A percentile compares a stretch with the other conserved stretches of the same genome.
Evolutionary conservation across 768 basidiomycete species (phyloP).

Genomic region (Suillus fuscotomentosus): DNA sequence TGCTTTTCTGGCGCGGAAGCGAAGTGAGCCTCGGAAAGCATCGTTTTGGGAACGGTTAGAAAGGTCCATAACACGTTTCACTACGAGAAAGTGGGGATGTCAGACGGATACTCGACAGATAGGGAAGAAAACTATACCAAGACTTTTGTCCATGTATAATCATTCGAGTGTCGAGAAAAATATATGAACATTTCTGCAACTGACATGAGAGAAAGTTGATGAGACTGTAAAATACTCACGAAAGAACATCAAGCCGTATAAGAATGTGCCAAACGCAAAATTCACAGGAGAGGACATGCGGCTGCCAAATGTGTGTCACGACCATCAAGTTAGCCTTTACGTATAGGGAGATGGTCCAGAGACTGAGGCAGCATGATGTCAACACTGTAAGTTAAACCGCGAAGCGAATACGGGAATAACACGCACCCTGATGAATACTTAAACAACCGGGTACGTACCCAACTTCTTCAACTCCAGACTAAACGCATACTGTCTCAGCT

Average conservation of each 20-base stretch:
- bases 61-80: no score
- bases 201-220: background rate
- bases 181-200: slow-evolving; percentile 28
- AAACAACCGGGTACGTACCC: no score
- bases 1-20: slow-evolving; percentile 14
- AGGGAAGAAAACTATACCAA: slow-evolving; percentile 14
- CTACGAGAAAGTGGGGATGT: slow-evolving; percentile 8
- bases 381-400: no score
- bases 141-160: slow-evolving; percentile 16
- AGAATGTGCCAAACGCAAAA: slow-evolving; percentile 22
- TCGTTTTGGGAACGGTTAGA: slow-evolving; percentile 13
- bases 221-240: slow-evolving; percentile 15
- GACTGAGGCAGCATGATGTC: no score
- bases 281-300: no score
- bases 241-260: slow-evolving; percentile 35
- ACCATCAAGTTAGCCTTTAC: no score
- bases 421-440: no score
- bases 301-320: no score
- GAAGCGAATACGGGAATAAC: no score
- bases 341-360: no score
- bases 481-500: no score
- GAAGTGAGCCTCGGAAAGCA: slow-evolving; percentile 10
- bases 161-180: slow-evolving; percentile 25
- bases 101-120: background rate
- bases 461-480: no score